Percentiles rank a stretch among this genome's conserved stretches.
Conservation (phyloP, 2,329 filamentous ascomycete species). For the Arthrocladium fulminans region DNA sequence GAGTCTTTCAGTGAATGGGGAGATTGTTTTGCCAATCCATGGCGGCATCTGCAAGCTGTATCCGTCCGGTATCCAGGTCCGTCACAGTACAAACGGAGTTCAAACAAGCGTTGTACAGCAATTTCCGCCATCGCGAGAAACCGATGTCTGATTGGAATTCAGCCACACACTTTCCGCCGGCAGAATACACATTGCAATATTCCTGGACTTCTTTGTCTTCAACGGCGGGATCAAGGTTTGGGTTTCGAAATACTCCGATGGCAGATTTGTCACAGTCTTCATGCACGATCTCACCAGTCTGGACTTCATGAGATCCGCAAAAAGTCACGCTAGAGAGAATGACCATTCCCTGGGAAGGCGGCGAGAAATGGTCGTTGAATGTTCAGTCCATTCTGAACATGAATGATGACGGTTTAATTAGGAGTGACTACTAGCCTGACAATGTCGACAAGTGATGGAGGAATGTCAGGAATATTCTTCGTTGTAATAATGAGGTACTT, state of each 20-base stretch:
- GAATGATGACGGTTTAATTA: constrained; percentile 44
- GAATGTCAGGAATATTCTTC: constrained; percentile 50
- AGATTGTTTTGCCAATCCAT: too few relatives aligned
- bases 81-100: constrained; percentile 47
- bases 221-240: constrained; percentile 1
- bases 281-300: constrained; percentile 43
- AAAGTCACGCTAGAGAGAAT: constrained; percentile 47
- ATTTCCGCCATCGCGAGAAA: constrained; percentile 29
- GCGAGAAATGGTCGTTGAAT: constrained; percentile 48
- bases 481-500: constrained; percentile 51
- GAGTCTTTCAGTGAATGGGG: too few relatives aligned
- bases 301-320: constrained; percentile 44
- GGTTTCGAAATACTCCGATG: constrained; percentile 36
- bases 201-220: constrained; percentile 28
- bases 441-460: constrained; percentile 41
- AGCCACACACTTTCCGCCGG: constrained; percentile 29
- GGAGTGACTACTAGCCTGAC: constrained; percentile 45
- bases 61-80: constrained; percentile 42
- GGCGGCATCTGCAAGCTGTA: constrained; percentile 39
- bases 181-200: constrained; percentile 35
- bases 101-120: constrained; percentile 44
- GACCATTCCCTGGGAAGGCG: constrained; percentile 44
- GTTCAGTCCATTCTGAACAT: constrained; percentile 55
- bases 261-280: constrained; percentile 43
- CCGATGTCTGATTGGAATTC: constrained; percentile 29